Evolutionary conservation across 164 flowering plant genomes (phyloP).

Genomic region (Aristolochia contorta): DNA sequence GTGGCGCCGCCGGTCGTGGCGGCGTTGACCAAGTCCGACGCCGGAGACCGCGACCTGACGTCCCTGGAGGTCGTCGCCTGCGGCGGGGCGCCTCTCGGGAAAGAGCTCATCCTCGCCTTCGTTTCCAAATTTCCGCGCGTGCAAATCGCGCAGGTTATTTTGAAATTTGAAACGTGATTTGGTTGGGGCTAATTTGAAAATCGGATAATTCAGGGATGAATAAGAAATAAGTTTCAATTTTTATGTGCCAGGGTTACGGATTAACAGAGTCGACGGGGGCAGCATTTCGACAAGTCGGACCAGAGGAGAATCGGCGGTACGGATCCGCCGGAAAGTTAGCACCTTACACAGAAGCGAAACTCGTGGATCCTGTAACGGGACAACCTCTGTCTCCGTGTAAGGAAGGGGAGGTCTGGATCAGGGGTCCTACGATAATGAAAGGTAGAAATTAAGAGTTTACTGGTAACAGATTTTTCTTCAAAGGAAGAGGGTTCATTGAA

Average conservation of each 20-base stretch:
- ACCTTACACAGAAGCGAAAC: constrained; percentile 28
- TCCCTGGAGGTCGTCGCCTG: constrained; percentile 34
- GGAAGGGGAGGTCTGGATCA: constrained; percentile 51
- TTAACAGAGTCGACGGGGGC: constrained; percentile 39
- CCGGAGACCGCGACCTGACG: constrained; percentile 34
- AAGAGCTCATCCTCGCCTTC: constrained; percentile 59
- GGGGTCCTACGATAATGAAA: constrained; percentile 27
- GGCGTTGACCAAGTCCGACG: constrained; percentile 17
- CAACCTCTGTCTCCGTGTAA: constrained; percentile 31
- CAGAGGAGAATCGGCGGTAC: constrained; percentile 20
- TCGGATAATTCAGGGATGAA: no score
- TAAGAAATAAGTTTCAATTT: no score
- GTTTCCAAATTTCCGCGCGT: constrained; percentile 43
- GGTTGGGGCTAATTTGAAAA: no score
- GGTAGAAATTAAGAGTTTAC: constrained; percentile 13
- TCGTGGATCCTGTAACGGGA: constrained; percentile 36
- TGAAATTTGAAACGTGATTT: background rate
- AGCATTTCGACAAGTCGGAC: constrained; percentile 8
- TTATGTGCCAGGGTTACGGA: constrained; percentile 64
- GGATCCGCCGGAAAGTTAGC: constrained; percentile 35
- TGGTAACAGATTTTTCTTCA: no score
- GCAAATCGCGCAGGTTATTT: constrained; percentile 22
- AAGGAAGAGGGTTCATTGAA: no score
- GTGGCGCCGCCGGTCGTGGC: constrained; percentile 34
- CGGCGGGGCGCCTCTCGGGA: constrained; percentile 75